Conservation (phyloP, 805 yeast genomes). For the Groenewaldozyma tartarivorans region DNA sequence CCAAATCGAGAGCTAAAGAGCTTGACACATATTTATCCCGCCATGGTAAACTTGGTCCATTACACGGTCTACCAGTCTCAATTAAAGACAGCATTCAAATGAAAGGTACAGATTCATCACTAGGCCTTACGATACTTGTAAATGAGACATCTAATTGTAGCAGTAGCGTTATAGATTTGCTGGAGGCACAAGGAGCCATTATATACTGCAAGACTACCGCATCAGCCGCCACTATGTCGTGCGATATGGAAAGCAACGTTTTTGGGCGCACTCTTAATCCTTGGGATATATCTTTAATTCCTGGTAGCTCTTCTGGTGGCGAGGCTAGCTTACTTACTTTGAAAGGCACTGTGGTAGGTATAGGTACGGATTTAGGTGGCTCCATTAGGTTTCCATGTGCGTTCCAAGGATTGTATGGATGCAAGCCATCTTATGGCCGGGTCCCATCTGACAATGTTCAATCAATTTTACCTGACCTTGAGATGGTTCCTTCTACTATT, state of each 20-base stretch:
- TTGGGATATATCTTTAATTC: conserved; percentile 31
- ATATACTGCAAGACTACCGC: conserved; percentile 45
- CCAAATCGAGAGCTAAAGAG: conserved; percentile 43
- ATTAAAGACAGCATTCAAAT: conserved; percentile 43
- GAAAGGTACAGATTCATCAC: too few relatives aligned
- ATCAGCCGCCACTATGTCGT: conserved; percentile 42
- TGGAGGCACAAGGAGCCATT: conserved; percentile 43
- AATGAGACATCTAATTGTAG: too few relatives aligned
- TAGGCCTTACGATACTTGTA: too few relatives aligned
- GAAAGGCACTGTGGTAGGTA: conserved; percentile 42
- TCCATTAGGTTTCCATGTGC: conserved; percentile 41
- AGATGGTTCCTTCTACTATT: conserved; percentile 35
- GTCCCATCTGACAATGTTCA: conserved; percentile 29
- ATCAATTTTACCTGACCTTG: conserved; percentile 13
- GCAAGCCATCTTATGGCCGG: conserved; percentile 35
- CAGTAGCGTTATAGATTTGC: background rate
- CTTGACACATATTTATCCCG: conserved; percentile 38
- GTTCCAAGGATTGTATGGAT: conserved; percentile 38
- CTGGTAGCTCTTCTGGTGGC: conserved; percentile 52
- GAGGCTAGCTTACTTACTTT: conserved; percentile 40
- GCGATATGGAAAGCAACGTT: conserved; percentile 37
- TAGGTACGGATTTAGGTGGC: conserved; percentile 48
- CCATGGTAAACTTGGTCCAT: conserved; percentile 35
- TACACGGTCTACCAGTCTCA: conserved; percentile 60
- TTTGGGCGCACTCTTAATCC: conserved; percentile 41